Conservation (phyloP, 805 yeast species). For the Ogataea salicorniae region DNA sequence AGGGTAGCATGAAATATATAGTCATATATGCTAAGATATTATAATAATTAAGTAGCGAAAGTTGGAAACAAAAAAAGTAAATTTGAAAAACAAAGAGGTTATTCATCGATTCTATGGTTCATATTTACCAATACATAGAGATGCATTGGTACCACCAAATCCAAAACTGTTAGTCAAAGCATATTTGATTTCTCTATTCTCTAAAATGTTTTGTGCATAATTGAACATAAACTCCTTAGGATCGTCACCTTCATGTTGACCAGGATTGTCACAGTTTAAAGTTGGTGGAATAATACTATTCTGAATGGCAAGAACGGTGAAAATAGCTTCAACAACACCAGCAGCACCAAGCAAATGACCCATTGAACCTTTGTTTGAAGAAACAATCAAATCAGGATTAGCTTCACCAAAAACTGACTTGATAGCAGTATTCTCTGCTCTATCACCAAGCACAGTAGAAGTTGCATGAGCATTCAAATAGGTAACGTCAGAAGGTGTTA, state of each 20-base stretch:
- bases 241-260: conserved; percentile 44
- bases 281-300: conserved; percentile 71
- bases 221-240: conserved; percentile 43
- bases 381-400: conserved; percentile 43
- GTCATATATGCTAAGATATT: background rate
- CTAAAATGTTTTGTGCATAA: conserved; percentile 48
- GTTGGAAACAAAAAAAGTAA: background rate
- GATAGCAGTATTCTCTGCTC: conserved; percentile 80
- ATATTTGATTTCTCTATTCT: conserved; percentile 35
- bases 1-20: background rate
- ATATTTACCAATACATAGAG: conserved; percentile 49
- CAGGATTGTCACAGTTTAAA: conserved; percentile 55
- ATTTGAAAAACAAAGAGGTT: background rate
- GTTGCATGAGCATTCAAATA: conserved; percentile 98
- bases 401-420: conserved; percentile 40
- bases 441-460: conserved; percentile 83
- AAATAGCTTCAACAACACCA: conserved; percentile 87
- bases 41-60: background rate
- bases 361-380: conserved; percentile 86
- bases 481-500: conserved; percentile 47
- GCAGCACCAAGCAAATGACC: conserved; percentile 97
- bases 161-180: conserved; percentile 93
- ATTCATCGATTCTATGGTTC: background rate
- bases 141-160: conserved; percentile 93
- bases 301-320: conserved; percentile 63